Base-by-base conservation (phyloP, 2,329 filamentous ascomycete species). In the Talaromyces sp. region DNA sequence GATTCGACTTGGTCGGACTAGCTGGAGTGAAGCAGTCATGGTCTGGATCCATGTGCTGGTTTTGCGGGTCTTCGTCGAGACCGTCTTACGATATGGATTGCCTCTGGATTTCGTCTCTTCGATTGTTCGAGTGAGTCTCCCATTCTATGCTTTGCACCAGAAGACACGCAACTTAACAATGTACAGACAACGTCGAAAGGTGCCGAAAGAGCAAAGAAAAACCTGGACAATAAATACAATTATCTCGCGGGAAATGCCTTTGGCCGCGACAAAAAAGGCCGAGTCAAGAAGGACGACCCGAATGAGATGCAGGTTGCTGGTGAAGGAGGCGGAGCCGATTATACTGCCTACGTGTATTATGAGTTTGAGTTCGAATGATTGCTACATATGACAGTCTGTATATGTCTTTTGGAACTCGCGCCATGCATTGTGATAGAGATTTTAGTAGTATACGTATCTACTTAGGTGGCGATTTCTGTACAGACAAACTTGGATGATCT, bases 281-380 rank as follows among this genome's bases (percentile, higher is more conserved):
- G 91, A 67, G 88, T 95, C 68, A 90, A 89, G 72, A 96, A 96
- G 77, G 95, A 99, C 73, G 93, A 98, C 71, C 87, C 90, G 46
- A 89, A 87, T 40, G 93, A 98, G 69, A 90, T 97, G 84, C 91
- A 92, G 44, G 88, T 89, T 2, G 88, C 88, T 3, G 77, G 81
- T 37, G 84, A 85, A 46, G 86, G 86, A 18, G 90, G 92, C 64
- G 88, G 88, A 60, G 83, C 85, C 69, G 92, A 97, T 75, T 99
- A 98, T 80, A 95, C 92, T 64, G 89, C 95, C 44, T 99, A 96
- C 78, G 95, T 98, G 73, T 97, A 93, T 81, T 99, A 98, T 79
- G 91, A 96, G 75, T 90, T 98, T 74, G 91, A 95, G 73, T 87
- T 98, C 68, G 77, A 80, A 70, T 85, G 77, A 70, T 57, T 33